These are phyloP conservation scores for Starmera amethionina DNA, from an alignment of 805 yeast species.

Conservation along the genomic window DNA sequence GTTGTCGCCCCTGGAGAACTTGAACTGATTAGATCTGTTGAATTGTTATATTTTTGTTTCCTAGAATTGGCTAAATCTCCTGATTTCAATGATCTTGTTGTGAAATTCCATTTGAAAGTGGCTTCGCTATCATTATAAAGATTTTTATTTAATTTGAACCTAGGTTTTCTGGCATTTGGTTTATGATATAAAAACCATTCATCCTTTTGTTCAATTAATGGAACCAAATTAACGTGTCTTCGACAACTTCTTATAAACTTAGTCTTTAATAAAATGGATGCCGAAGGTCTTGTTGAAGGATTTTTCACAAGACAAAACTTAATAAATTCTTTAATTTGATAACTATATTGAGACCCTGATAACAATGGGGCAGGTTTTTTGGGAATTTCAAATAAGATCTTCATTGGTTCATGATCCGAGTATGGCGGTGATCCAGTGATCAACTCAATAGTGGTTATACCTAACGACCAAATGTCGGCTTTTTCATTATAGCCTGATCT, in stretches of 20 bases:
- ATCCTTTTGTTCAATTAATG: conserved; percentile 31
- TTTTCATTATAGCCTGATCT: conserved; percentile 65
- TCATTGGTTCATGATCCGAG: conserved; percentile 63
- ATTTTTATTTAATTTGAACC: conserved; percentile 23
- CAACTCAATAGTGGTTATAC: conserved; percentile 84
- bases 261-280: conserved; percentile 42
- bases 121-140: conserved; percentile 18
- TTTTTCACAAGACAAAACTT: conserved; percentile 56
- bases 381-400: conserved; percentile 65
- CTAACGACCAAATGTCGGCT: conserved; percentile 94
- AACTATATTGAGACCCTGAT: conserved; percentile 32
- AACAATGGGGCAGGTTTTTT: conserved; percentile 51
- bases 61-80: conserved; percentile 2
- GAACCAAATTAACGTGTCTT: conserved; percentile 20
- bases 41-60: neutral
- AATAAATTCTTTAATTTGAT: conserved; percentile 44
- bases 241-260: conserved; percentile 36
- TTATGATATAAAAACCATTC: conserved; percentile 23
- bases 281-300: conserved; percentile 57
- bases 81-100: conserved; percentile 3
- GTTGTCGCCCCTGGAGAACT: conserved; percentile 2
- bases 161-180: conserved; percentile 25
- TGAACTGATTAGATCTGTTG: neutral
- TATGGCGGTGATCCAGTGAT: conserved; percentile 78
- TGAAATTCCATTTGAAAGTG: conserved; percentile 17